Conservation (phyloP, 805 yeast species). For the Lipomyces yamadae region DNA sequence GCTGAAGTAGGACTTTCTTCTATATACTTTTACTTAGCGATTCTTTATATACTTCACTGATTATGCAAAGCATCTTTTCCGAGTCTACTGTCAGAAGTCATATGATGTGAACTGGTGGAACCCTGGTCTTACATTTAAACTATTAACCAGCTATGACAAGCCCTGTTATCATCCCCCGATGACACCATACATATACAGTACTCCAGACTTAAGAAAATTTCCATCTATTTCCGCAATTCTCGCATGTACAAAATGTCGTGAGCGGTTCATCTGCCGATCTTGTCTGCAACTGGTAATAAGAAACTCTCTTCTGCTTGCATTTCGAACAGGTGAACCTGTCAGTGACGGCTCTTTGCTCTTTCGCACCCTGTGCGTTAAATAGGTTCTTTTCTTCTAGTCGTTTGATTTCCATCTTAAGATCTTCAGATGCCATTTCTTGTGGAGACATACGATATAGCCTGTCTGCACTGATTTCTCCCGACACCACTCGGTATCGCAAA, state of each 20-base stretch:
- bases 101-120: background rate
- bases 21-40: too few species aligned
- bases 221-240: constrained; percentile 97
- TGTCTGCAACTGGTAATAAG: constrained; percentile 97
- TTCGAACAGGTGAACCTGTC: constrained; percentile 97
- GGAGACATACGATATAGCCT: constrained; percentile 80
- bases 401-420: constrained; percentile 81
- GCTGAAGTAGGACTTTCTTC: too few species aligned
- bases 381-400: constrained; percentile 84
- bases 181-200: background rate
- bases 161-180: background rate
- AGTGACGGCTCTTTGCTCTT: constrained; percentile 92
- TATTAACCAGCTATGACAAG: background rate
- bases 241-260: constrained; percentile 98
- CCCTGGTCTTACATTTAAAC: background rate
- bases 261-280: constrained; percentile 98
- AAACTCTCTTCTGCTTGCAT: constrained; percentile 95
- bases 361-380: constrained; percentile 97
- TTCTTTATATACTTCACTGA: background rate
- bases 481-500: constrained; percentile 68
- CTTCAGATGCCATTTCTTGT: constrained; percentile 95
- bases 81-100: background rate
- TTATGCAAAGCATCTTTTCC: background rate
- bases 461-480: constrained; percentile 67
- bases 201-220: constrained; percentile 68